phyloP scores from a whole-genome alignment of 148 eudicot genomes.

The Camellia lanceoleosa region DNA sequence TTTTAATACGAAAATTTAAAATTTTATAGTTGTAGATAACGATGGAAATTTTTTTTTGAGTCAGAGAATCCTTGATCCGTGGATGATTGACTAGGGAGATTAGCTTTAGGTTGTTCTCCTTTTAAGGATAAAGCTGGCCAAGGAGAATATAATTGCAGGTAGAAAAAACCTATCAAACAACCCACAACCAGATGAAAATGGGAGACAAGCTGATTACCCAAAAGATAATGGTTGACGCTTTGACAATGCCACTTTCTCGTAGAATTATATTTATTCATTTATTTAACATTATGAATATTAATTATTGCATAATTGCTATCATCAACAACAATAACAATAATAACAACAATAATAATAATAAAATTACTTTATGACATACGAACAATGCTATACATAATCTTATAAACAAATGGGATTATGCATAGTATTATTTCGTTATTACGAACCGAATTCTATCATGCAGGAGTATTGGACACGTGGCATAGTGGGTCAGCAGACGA shows the following conservation, averaged over 20 bases:
- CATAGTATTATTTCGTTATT: neutral
- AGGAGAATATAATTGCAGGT: neutral
- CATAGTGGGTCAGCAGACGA: neutral
- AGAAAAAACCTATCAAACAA: neutral
- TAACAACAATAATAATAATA: no score
- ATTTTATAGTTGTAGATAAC: no score
- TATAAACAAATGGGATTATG: no score
- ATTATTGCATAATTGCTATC: neutral
- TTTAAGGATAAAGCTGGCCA: neutral
- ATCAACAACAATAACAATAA: no score
- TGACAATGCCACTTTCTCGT: neutral
- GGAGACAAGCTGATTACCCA: neutral
- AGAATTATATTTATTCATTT: neutral
- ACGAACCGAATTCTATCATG: neutral
- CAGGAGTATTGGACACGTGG: neutral
- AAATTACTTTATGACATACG: no score
- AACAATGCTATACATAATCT: no score
- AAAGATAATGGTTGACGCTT: neutral
- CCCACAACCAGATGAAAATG: neutral
- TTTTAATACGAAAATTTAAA: no score
- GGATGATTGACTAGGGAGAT: neutral
- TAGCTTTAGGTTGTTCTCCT: neutral
- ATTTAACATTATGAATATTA: neutral
- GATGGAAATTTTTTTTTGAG: no score
- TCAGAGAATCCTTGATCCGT: neutral